Conservation (phyloP, 176 grass and related monocot species). For the Luzula sylvatica region DNA sequence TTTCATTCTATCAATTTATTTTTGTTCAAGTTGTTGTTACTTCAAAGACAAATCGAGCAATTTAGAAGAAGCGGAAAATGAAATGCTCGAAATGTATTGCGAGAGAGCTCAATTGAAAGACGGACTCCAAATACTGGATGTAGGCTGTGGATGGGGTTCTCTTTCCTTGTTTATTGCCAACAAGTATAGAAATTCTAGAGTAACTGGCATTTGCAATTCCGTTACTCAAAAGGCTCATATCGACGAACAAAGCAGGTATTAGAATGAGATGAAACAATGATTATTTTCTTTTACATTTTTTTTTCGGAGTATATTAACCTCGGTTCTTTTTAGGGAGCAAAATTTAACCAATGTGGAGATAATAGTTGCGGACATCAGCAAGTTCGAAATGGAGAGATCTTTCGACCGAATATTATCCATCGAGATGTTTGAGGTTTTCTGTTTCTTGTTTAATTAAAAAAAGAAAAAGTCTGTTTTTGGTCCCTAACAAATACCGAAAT, state of each 20-base stretch:
- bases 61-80: constrained; percentile 71
- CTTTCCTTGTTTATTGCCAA: constrained; percentile 68
- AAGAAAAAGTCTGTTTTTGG: too few species aligned
- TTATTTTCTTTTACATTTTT: too few species aligned
- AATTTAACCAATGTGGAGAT: constrained; percentile 70
- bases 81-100: constrained; percentile 85
- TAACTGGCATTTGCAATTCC: constrained; percentile 97
- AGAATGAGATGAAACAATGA: neutral
- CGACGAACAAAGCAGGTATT: constrained; percentile 72
- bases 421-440: constrained; percentile 98
- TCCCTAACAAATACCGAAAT: too few species aligned
- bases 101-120: constrained; percentile 73
- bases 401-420: constrained; percentile 94
- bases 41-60: constrained; percentile 57
- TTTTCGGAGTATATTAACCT: neutral
- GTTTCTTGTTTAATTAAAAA: too few species aligned
- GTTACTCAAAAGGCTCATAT: constrained; percentile 74
- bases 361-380: constrained; percentile 84
- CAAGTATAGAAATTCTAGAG: constrained; percentile 56
- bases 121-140: constrained; percentile 65
- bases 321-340: constrained; percentile 45
- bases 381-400: constrained; percentile 82
- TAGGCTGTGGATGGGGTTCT: constrained; percentile 95
- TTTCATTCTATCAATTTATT: neutral
- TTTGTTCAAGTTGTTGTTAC: constrained; percentile 61